These are phyloP conservation scores for Erodium chrysanthum DNA, from an alignment of 441 rosid species.

Conservation along the genomic window DNA sequence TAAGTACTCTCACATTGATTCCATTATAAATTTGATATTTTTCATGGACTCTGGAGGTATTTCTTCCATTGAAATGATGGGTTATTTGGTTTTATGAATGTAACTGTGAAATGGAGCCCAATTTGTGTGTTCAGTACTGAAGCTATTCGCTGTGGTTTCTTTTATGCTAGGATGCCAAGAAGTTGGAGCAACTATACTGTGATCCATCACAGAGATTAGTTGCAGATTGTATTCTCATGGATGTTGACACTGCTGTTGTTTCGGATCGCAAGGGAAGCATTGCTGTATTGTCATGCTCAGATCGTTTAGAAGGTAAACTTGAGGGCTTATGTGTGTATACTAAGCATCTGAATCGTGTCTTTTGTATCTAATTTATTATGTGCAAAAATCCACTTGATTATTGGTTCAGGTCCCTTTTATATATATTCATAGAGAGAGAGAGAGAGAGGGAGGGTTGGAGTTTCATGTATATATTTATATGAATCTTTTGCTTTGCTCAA, in stretches of 20 bases:
- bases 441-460: too few species aligned
- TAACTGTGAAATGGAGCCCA: not conserved
- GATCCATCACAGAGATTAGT: conserved; percentile 96
- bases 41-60: not conserved
- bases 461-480: not conserved
- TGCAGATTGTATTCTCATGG: conserved; percentile 84
- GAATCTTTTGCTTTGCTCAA: not conserved
- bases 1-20: conserved; percentile 22
- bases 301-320: conserved; percentile 49
- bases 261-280: conserved; percentile 96
- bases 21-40: conserved; percentile 1
- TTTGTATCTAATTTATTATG: not conserved
- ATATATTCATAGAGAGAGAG: too few species aligned
- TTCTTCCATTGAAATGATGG: conserved; percentile 2
- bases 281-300: conserved; percentile 73
- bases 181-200: conserved; percentile 74
- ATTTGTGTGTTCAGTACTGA: conserved; percentile 15
- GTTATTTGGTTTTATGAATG: not conserved
- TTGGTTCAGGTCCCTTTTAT: not conserved
- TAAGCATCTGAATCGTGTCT: not conserved
- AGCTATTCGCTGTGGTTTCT: conserved; percentile 12
- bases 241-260: conserved; percentile 74
- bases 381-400: not conserved
- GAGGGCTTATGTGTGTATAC: conserved; percentile 5
- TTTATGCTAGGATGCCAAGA: conserved; percentile 56